Percentiles rank a stretch among this genome's conserved stretches.
Conservation (phyloP, 352 stramenopile species). For the Thalassiosira sp. region DNA sequence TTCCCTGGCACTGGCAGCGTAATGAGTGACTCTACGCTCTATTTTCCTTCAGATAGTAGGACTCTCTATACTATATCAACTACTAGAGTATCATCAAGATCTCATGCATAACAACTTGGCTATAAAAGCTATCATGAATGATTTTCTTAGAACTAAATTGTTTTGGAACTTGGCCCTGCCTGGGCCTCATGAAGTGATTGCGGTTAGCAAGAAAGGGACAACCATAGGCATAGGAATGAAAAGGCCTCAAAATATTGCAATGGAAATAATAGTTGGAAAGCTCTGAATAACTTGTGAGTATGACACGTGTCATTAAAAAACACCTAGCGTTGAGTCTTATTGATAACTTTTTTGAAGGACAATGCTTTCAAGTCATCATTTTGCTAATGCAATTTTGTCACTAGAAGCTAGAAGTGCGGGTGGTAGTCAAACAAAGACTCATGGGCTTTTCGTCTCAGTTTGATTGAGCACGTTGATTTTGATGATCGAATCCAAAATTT, state of each 20-base stretch:
- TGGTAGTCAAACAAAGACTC: too few species aligned
- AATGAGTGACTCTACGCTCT: constrained; percentile 26
- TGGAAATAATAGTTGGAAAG: constrained; percentile 22
- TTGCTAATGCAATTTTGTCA: too few species aligned
- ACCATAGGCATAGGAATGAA: constrained; percentile 24
- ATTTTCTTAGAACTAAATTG: constrained; percentile 38
- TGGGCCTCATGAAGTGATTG: constrained; percentile 20
- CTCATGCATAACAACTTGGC: constrained; percentile 12
- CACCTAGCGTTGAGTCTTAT: too few species aligned
- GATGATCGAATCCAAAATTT: too few species aligned
- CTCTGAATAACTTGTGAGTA: too few species aligned
- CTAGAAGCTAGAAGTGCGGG: too few species aligned
- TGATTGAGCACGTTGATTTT: too few species aligned
- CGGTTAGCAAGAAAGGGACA: constrained; percentile 29
- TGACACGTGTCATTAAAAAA: too few species aligned
- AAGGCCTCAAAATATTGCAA: constrained; percentile 22
- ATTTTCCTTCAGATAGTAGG: constrained; percentile 44
- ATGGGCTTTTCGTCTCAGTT: too few species aligned
- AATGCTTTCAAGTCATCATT: too few species aligned
- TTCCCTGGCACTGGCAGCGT: constrained; percentile 21
- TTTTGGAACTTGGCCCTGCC: constrained; percentile 29
- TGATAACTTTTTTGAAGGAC: too few species aligned
- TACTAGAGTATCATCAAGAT: constrained; percentile 31
- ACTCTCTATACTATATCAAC: constrained; percentile 22
- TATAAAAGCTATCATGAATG: constrained; percentile 30